phyloP scores from a whole-genome alignment of 495 filamentous ascomycete genomes.

The Hamigera avellanea region DNA sequence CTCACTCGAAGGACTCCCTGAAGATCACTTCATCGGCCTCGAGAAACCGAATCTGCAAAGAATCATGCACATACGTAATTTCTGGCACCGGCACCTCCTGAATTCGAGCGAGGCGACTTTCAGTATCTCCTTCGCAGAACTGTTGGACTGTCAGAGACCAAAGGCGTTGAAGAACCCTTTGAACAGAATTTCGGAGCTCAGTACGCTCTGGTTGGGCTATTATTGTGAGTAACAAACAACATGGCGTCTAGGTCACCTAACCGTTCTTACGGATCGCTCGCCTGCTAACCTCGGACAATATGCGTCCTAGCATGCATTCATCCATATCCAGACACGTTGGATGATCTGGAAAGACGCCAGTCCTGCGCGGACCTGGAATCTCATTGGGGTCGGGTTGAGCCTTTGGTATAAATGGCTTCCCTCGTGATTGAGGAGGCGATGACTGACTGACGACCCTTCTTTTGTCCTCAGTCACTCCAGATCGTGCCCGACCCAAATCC shows the following conservation, averaged over 20 bases:
- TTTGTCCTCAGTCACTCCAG: constrained; percentile 10
- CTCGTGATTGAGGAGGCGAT: too few relatives aligned
- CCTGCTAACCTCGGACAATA: too few relatives aligned
- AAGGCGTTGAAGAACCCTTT: constrained; percentile 4
- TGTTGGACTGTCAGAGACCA: constrained; percentile 10
- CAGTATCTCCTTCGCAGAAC: constrained; percentile 10
- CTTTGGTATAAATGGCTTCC: too few relatives aligned
- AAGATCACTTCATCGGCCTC: constrained; percentile 5
- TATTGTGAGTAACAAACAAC: constrained; percentile 17
- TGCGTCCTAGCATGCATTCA: constrained; percentile 22
- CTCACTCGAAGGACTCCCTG: constrained; percentile 3
- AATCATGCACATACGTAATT: constrained; percentile 23
- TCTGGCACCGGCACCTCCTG: constrained; percentile 27
- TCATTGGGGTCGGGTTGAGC: constrained; percentile 8
- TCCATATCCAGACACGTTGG: constrained; percentile 9
- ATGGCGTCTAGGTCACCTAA: neutral
- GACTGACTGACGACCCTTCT: neutral
- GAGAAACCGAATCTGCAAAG: constrained; percentile 7
- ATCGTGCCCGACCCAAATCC: constrained; percentile 6
- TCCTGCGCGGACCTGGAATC: constrained; percentile 18
- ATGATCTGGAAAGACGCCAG: constrained; percentile 9
- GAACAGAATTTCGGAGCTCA: constrained; percentile 2
- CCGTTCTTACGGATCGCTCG: too few relatives aligned
- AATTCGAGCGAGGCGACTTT: constrained; percentile 15
- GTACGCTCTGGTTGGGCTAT: constrained; percentile 23